Percentiles rank a stretch among this genome's conserved stretches.
phyloP scores from a whole-genome alignment of 768 basidiomycete species.

The Agrocybe praecox region DNA sequence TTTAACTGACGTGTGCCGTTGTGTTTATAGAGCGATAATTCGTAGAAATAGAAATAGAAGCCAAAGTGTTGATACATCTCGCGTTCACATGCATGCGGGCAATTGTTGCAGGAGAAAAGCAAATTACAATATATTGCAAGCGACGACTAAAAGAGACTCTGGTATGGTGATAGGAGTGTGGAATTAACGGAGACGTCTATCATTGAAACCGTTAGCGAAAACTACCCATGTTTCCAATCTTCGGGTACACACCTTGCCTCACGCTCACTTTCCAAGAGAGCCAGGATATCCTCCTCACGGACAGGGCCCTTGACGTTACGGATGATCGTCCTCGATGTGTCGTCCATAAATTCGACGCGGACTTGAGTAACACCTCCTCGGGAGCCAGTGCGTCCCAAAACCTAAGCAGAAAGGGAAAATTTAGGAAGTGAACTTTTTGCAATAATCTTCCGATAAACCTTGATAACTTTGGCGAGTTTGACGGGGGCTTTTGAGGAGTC shows the following conservation, averaged over 20 bases:
- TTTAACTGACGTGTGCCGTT: too few species aligned
- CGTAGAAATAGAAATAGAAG: too few species aligned
- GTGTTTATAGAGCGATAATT: too few species aligned
- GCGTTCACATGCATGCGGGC: too few species aligned
- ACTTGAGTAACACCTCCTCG: slow-evolving; percentile 99
- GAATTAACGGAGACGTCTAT: slow-evolving; percentile 24
- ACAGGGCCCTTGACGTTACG: slow-evolving; percentile 99
- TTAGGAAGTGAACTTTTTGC: slow-evolving; percentile 5
- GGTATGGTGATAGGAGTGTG: slow-evolving; percentile 13
- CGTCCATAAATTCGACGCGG: slow-evolving; percentile 99
- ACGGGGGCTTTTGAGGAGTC: slow-evolving; percentile 90
- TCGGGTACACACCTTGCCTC: slow-evolving; percentile 83
- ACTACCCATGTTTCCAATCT: background rate
- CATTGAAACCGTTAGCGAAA: slow-evolving; percentile 4
- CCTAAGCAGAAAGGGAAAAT: slow-evolving; percentile 46
- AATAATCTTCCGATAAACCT: slow-evolving; percentile 52
- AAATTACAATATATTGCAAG: slow-evolving; percentile 29
- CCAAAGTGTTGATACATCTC: too few species aligned
- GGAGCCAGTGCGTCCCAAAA: slow-evolving; percentile 97
- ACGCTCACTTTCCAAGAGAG: slow-evolving; percentile 96
- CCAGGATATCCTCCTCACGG: slow-evolving; percentile 93
- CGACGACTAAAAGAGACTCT: slow-evolving; percentile 14
- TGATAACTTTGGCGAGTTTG: slow-evolving; percentile 97
- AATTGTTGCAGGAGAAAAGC: slow-evolving; percentile 5
- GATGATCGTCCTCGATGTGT: slow-evolving; percentile 93